Conservation (phyloP, 163 green algal species). For the Volvox carteri region DNA sequence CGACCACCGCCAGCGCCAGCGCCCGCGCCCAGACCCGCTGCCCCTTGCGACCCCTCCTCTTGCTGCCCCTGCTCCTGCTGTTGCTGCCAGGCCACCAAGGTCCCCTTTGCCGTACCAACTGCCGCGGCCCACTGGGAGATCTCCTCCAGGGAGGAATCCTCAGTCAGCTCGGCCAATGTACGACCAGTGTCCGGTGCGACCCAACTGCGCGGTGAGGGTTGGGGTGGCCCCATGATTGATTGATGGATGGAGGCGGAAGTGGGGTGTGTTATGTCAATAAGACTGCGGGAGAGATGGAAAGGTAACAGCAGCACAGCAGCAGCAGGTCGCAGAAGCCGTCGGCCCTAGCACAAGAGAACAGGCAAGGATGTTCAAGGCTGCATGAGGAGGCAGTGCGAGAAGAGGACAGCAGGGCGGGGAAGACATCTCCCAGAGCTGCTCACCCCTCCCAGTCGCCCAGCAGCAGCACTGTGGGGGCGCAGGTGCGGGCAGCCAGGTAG, state of each 20-base stretch:
- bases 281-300: too few relatives aligned
- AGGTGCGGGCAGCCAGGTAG: constrained; percentile 12
- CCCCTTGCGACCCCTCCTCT: background rate
- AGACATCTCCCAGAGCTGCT: too few relatives aligned
- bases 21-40: background rate
- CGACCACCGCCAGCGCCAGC: background rate
- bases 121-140: constrained; percentile 6
- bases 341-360: too few relatives aligned
- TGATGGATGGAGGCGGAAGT: too few relatives aligned
- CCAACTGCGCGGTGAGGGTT: constrained; percentile 20
- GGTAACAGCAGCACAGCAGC: too few relatives aligned
- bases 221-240: too few relatives aligned
- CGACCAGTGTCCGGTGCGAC: constrained; percentile 26
- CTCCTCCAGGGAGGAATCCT: constrained; percentile 7
- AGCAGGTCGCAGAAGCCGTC: too few relatives aligned
- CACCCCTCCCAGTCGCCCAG: constrained; percentile 51
- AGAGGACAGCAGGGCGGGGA: too few relatives aligned
- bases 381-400: too few relatives aligned
- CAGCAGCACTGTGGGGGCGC: constrained; percentile 50
- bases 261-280: too few relatives aligned
- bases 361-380: too few relatives aligned
- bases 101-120: constrained; percentile 31
- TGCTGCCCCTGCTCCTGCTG: background rate
- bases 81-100: constrained; percentile 36
- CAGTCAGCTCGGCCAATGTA: constrained; percentile 23